Evolutionary conservation across 352 stramenopile genomes (phyloP), one percentile per base, ranked within the genome.

Genomic region (Globisporangium canariense): DNA sequence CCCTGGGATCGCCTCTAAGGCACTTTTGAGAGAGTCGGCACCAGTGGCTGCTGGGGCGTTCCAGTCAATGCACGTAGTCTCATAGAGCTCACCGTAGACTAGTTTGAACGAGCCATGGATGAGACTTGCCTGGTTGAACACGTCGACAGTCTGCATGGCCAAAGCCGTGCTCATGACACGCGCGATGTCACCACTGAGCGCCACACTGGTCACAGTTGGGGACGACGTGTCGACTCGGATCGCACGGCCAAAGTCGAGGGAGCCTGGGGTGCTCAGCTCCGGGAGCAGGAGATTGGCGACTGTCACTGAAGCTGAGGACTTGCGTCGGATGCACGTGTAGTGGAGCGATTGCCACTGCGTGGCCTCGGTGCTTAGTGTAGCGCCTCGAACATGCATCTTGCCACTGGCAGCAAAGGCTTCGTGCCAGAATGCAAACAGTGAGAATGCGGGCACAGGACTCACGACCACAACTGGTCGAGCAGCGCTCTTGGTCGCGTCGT

Each of bases 41-140:
- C 73, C 74, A 2, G 68, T 73, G 0, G 28, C 18, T 16, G 70
- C 67, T 0, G 74, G 51, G 3, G 78, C 79, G 34, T 90, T 76
- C 84, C 81, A 91, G 30, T 62, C 49, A 7, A 93, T 81, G 20
- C 84, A 93, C 0, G n/a, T 9, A 0, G 81, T 83, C 9, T 71
- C 55, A 28, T 63, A 2, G 18, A 62, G 40, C 3, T 56, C 61
- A 4, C 70, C 76, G 49, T 93, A 93, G 6, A 73, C 52, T 1
- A 93, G 61, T 58, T 79, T 70, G 57, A 80, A 93, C 46, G 81
- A 68, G 0, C 84, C 81, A 50, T 85, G 70, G 0, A 52, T 78
- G 20, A 91, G 52, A 36, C 71, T 84, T 18, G 47, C 71, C 8
- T 60, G 55, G 22, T 86, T 84, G 57, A 88, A 85, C 1, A 93